Base-by-base conservation (phyloP, 805 yeast species). In the Scheffersomyces lignosus region DNA sequence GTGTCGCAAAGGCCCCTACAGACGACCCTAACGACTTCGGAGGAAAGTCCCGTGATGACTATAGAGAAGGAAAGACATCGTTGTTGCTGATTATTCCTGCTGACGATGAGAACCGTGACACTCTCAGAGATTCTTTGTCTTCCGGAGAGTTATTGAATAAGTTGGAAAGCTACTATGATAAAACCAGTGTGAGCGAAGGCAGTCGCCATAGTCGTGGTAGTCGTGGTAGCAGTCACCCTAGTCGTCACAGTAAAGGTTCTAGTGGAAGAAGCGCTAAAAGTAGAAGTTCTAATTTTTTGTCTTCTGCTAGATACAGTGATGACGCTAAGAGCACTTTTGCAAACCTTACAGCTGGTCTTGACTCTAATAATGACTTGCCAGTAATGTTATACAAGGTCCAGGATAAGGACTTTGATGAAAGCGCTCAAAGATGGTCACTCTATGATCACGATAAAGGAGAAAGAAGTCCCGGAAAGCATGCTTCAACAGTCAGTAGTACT, bases 371-470 rank as follows among this genome's bases (percentile, higher is more conserved):
- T 7, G 58, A 56, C 25, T 45, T 60, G 27, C 66, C 66, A 13
- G 45, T 56, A 10, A 54, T 54, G 51, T 42, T 59, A 23, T 60
- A 58, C 39, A 54, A 56, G 22, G 65, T 60, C 18, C 64, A 58
- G 9, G 63, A 60, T 32, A 49, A 45, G 31, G 47, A 51, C 31
- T 52, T 34, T 29, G 52, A 51, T 32, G 58, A 53, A 34, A 49
- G 55, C 13, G 46, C 46, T 15, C 49, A 47, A 26, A 35, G 60
- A 29, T 54, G 60, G 60, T 51, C 56, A 15, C 51, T 48, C n/a
- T 54, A 54, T 28, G 60, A 54, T 24, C 36, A 33, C 24, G 41
- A 34, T 29, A 15, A 48, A 31, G 41, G 33, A 23, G 12, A 18
- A 14, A 16, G 12, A 28, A 24, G 15, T 8, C 31, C 10, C 18